phyloP scores from a whole-genome alignment of 2,329 filamentous ascomycete genomes.

The Fusarium drepaniforme region DNA sequence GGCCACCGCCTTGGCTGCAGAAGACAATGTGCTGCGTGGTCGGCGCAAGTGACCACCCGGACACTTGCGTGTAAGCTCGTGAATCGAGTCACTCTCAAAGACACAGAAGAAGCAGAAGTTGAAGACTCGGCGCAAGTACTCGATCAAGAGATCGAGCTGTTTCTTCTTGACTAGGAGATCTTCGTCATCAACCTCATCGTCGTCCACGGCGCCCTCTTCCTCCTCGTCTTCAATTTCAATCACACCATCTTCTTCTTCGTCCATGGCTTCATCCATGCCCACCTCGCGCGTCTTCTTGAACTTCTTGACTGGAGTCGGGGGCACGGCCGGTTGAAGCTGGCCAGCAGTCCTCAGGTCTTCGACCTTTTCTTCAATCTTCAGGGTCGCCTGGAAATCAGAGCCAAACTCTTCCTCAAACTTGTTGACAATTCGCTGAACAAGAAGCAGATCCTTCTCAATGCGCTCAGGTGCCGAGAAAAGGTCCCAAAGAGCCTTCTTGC shows the following conservation, averaged over 20 bases:
- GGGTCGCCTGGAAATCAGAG: constrained; percentile 79
- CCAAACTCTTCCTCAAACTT: constrained; percentile 90
- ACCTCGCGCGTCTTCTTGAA: constrained; percentile 71
- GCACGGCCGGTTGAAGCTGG: constrained; percentile 76
- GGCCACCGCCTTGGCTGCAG: constrained; percentile 85
- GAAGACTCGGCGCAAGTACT: constrained; percentile 96
- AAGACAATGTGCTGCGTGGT: constrained; percentile 86
- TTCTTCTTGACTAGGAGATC: constrained; percentile 95
- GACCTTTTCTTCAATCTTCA: constrained; percentile 88
- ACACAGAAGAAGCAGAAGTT: constrained; percentile 99
- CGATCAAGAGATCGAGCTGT: constrained; percentile 93
- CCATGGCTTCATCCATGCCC: constrained; percentile 71
- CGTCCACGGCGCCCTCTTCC: constrained; percentile 81
- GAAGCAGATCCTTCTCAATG: constrained; percentile 87
- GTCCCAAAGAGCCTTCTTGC: constrained; percentile 98
- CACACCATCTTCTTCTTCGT: constrained; percentile 74
- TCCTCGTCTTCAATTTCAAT: constrained; percentile 84
- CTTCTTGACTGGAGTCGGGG: constrained; percentile 67
- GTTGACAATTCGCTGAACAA: constrained; percentile 84
- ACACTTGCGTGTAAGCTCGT: constrained; percentile 95
- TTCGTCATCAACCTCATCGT: constrained; percentile 92
- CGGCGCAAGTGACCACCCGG: constrained; percentile 96
- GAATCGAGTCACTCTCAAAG: constrained; percentile 96
- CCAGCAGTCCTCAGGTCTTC: constrained; percentile 83
- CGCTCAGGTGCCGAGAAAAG: constrained; percentile 95